Evolutionary conservation across 2,329 filamentous ascomycete genomes (phyloP), one percentile per base, ranked within the genome.

Genomic region (Monosporascus sp.): DNA sequence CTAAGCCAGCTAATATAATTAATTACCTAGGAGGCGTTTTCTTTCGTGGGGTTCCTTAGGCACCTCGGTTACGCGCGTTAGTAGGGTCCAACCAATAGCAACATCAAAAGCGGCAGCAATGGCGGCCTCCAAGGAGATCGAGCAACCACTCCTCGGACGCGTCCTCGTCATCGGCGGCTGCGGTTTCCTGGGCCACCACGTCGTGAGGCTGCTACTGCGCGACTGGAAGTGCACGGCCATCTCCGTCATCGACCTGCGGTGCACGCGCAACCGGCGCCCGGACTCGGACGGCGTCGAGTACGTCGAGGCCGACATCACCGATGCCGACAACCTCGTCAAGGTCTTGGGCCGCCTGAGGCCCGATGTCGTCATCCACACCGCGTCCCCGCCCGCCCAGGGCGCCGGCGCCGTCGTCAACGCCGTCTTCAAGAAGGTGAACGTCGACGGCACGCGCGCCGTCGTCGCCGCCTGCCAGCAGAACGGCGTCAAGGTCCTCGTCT

Each of bases 291-390:
- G 79, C 46, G 80, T 86, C 49, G 71, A 77, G 50, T 94, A 94
- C 74, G 80, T 83, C 69, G 85, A 91, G 62, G 88, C 84, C 68
- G 88, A 93, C 71, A 91, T 94, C 68, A 91, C 88, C 51, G 84
- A 88, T 58, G 66, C 74, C 18, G 75, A 77, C 51, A 78, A 78
- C 56, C 78, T 94, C 58, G 69, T 80, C 41, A 74, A 78, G 38
- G 73, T 90, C 45, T 85, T 97, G 63, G 70, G 78, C 35, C 76
- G 83, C 58, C 78, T 85, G 51, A 81, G 80, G 63, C 92, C 93
- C 20, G 85, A 91, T 66, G 82, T 95, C 15, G 90, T 99, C 50
- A 87, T 97, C 65, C 93, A 99, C 72, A 96, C 92, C 2, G 94
- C 93, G 20, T 89, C 86, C 37, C 89, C 89, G 40, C 71, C 78